Percentiles rank a stretch among this genome's conserved stretches.
Evolutionary conservation across 768 basidiomycete species (phyloP).

Genomic region (Leucogyrophana mollusca): DNA sequence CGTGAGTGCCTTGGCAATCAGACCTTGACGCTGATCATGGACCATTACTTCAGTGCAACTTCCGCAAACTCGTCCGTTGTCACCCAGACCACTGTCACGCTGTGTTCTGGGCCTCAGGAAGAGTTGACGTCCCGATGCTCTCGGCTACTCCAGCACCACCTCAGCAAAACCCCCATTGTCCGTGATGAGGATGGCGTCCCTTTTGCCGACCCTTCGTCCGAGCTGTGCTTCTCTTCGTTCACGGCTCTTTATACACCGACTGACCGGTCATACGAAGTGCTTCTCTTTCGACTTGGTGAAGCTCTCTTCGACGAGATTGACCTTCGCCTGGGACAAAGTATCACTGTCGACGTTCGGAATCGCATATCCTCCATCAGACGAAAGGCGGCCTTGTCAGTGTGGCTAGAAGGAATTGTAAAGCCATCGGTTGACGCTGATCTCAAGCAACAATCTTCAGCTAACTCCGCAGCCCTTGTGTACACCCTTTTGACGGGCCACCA

Average conservation of each 20-base stretch:
- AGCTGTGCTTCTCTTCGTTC: constrained; percentile 80
- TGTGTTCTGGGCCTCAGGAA: constrained; percentile 31
- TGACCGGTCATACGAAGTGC: constrained; percentile 73
- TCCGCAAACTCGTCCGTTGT: constrained; percentile 67
- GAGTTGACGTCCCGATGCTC: constrained; percentile 43
- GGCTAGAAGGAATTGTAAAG: constrained; percentile 77
- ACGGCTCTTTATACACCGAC: constrained; percentile 65
- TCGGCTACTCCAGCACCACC: constrained; percentile 74
- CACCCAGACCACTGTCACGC: constrained; percentile 46
- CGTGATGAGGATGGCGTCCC: constrained; percentile 71
- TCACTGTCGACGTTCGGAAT: constrained; percentile 61
- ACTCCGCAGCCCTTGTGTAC: constrained; percentile 59
- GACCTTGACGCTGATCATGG: background rate
- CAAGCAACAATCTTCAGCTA: constrained; percentile 42
- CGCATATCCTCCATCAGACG: constrained; percentile 65
- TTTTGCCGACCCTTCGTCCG: constrained; percentile 58
- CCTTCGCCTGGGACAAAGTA: constrained; percentile 50
- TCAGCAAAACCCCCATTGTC: constrained; percentile 68
- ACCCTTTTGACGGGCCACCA: constrained; percentile 85
- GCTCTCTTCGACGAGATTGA: constrained; percentile 88
- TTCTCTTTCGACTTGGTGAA: constrained; percentile 82
- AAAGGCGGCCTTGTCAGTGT: constrained; percentile 76
- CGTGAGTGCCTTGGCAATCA: constrained; percentile 42
- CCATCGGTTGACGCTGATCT: constrained; percentile 73
- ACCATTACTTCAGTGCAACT: constrained; percentile 36